Base-by-base conservation (phyloP, 352 stramenopile genomes). In the Thalassiosira livingstoniorum region DNA sequence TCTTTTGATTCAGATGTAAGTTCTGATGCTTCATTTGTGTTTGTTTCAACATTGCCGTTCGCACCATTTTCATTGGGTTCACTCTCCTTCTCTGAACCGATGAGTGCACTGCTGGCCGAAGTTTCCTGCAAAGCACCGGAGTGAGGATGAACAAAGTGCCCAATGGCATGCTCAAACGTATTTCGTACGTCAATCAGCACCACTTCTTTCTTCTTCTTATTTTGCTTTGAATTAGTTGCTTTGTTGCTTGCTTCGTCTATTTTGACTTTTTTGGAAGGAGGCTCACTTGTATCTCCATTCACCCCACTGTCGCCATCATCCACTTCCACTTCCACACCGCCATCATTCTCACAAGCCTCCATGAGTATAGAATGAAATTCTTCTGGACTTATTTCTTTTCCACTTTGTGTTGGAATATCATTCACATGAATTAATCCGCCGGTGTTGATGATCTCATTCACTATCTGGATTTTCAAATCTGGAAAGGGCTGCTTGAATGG, bases 121-220 rank as follows among this genome's bases (percentile, higher is more conserved):
- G 7, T 15, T 18, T 47, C 39, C 7, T 47, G 7, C 15, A 15
- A 47, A 34, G 54, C 32, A 34, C 61, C 61, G 25, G 43, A 61
- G 61, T 60, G 67, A 27, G 79, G 76, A 54, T 84, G 61, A 18
- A 70, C 29, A 74, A 94, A 94, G 71, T 92, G 87, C 29, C 90
- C 90, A 84, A 94, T 94, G 23, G 87, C 68, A 77, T 92, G 74
- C 58, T 94, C 90, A 80, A 93, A 93, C 21, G 87, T 90, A 80
- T 94, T 94, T 31, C 90, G 78, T 32, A 94, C 90, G 80, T 94
- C 90, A 75, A 94, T 91, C 7, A 94, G 42, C 10, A 91, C 86
- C 2, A 90, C 83, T 43, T 87, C 79, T 31, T 86, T 80, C 58
- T 60, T 77, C 4, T 29, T 27, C 21, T 58, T 58, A 29, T 53